Base-by-base conservation (phyloP, 441 rosid species). In the Pelargonium myrrhifolium region DNA sequence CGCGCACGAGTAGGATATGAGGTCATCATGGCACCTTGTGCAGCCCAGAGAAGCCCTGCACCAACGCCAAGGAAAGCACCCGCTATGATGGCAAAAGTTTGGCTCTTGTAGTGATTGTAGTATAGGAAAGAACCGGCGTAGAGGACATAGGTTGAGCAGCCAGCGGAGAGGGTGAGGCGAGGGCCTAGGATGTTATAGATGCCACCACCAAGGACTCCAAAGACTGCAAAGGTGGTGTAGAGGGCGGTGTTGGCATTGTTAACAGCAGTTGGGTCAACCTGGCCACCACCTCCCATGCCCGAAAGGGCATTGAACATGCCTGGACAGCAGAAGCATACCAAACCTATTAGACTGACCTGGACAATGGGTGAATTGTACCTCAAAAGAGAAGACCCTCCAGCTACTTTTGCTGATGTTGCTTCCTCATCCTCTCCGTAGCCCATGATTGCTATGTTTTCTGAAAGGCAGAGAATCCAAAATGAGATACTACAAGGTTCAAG, bases 371-470 rank as follows among this genome's bases (percentile, higher is more conserved):
- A 49, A 17, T 49, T 49, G 56, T 49, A 49, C 56, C 56, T 49
- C 20, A 49, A 49, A 49, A 49, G 56, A 12, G 56, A 49, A 12
- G 56, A n/a, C 56, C 56, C 15, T 49, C 17, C 56, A 10, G 51
- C 51, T 49, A 3, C 56, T 49, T 49, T 49, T 15, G 56, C 17
- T 11, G 26, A 72, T 11, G 26, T 70, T 62, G 68, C 78, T 72
- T 79, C 79, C 62, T 62, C 75, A 45, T 68, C 74, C 15, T 70
- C 77, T 49, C 66, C 65, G 37, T 58, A 67, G 47, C 78, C 81
- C 85, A 77, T 79, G 62, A 51, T 62, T 66, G 70, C 35, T 49
- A 21, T 26, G 9, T 31, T 65, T 71, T 3, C 59, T 43, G 18
- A 58, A 58, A 4, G 64, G 9, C 21, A 35, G 55, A 70, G 68